Base-by-base conservation (phyloP, 2,329 filamentous ascomycete species). In the Fusarium sp. region DNA sequence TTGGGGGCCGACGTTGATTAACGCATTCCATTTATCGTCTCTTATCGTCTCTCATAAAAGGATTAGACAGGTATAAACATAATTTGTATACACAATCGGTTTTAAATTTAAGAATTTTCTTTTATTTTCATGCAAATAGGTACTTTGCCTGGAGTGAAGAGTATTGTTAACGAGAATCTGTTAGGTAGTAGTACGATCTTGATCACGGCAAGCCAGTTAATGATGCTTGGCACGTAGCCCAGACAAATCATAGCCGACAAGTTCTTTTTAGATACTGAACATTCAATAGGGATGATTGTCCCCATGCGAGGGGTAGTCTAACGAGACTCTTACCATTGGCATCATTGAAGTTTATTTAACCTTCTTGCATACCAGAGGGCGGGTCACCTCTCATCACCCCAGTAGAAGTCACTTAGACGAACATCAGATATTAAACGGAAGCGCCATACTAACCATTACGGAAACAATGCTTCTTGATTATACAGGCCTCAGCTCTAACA, bases 181-280 rank as follows among this genome's bases (percentile, higher is more conserved):
- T 65, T 47, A 3, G 22, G 22, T 25, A 8, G 22, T 47, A 25
- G 2, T 0, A 10, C 40, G 4, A 20, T 71, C 4, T 50, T 65
- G 27, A 67, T 57, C 0, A 56, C 43, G 2, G 63, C 70, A 32
- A 68, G 56, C 0, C 9, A 68, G 1, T 68, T n/a, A 6, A 4
- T 73, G 1, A 4, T 52, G 10, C 63, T 73, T 0, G 59, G 68
- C 15, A 1, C 68, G 58, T 47, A 68, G 68, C 1, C 63, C 27
- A 30, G 27, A 30, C 27, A 8, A 30, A 30, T 30, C 27, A 30
- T 30, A 30, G 27, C 27, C 27, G 27, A 30, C 27, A 30, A 30
- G 27, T 30, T 30, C 6, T 30, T 30, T 30, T 30, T 30, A 7
- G 8, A 6, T 30, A 30, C 8, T 30, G 27, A 30, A 5, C 27